Conservation (phyloP, 768 basidiomycete species). For the Galerina marginata region DNA sequence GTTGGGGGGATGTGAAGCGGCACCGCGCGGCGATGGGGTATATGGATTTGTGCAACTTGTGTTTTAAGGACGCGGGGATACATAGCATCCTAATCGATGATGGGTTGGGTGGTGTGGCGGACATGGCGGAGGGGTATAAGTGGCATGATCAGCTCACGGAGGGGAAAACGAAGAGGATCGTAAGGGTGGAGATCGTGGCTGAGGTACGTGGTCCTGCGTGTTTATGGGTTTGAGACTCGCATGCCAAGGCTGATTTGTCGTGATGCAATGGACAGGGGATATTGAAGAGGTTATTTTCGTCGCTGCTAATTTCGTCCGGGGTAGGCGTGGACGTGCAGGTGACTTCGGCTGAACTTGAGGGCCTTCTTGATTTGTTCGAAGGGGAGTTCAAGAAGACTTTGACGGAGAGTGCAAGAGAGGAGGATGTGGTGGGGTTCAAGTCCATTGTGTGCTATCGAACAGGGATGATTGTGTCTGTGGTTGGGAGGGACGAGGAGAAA, state of each 20-base stretch:
- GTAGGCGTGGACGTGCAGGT: too few species aligned
- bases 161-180: constrained; percentile 61
- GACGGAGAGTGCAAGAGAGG: constrained; percentile 42
- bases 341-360: constrained; percentile 18
- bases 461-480: constrained; percentile 59
- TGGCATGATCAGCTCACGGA: constrained; percentile 71
- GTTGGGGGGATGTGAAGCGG: constrained; percentile 67
- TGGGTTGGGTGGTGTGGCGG: constrained; percentile 57
- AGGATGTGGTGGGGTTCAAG: constrained; percentile 71
- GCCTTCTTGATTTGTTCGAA: constrained; percentile 37
- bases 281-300: constrained; percentile 32
- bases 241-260: neutral
- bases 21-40: constrained; percentile 53
- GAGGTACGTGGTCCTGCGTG: constrained; percentile 50
- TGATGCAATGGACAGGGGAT: constrained; percentile 30
- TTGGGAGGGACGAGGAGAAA: constrained; percentile 29
- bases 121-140: constrained; percentile 51
- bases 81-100: constrained; percentile 78
- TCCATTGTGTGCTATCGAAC: constrained; percentile 81
- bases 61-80: constrained; percentile 61
- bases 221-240: neutral
- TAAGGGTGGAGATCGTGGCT: constrained; percentile 73
- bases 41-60: constrained; percentile 57
- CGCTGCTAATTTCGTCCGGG: neutral
- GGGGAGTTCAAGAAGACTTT: constrained; percentile 42